A percentile compares a stretch with the other conserved stretches of the same genome.
Conservation (phyloP, 2,329 filamentous ascomycete genomes). For the Gliomastix tumulicola region DNA sequence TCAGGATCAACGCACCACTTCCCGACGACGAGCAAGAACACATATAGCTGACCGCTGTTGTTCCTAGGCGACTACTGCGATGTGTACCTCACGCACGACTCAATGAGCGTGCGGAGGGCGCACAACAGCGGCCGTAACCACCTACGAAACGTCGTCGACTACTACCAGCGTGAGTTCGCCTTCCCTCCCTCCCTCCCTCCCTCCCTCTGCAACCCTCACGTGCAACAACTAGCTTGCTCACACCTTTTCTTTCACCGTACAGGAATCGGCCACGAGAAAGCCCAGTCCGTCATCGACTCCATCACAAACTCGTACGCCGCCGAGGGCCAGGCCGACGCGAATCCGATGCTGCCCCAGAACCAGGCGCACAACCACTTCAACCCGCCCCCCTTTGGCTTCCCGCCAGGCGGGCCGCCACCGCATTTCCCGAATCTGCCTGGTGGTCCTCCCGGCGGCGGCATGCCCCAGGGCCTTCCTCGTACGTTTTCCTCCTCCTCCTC, state of each 20-base stretch:
- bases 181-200: not conserved
- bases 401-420: slow-evolving; percentile 42
- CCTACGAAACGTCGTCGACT: slow-evolving; percentile 93
- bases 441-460: slow-evolving; percentile 27
- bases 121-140: slow-evolving; percentile 97
- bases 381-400: slow-evolving; percentile 54
- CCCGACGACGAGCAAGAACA: not conserved
- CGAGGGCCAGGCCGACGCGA: slow-evolving; percentile 80
- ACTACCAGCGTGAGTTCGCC: slow-evolving; percentile 74
- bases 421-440: slow-evolving; percentile 49
- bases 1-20: no score
- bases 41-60: no score
- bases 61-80: slow-evolving; percentile 98
- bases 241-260: no score
- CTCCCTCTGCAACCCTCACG: not conserved
- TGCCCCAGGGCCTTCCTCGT: slow-evolving; percentile 43
- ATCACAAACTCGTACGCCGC: slow-evolving; percentile 95
- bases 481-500: slow-evolving; percentile 32
- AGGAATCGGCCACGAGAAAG: slow-evolving; percentile 98
- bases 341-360: slow-evolving; percentile 73
- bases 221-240: slow-evolving; percentile 1
- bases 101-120: slow-evolving; percentile 98
- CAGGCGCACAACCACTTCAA: slow-evolving; percentile 48
- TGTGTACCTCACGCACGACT: slow-evolving; percentile 99
- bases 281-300: slow-evolving; percentile 95